phyloP scores from a whole-genome alignment of 2,329 filamentous ascomycete species.

The Beauveria australis region DNA sequence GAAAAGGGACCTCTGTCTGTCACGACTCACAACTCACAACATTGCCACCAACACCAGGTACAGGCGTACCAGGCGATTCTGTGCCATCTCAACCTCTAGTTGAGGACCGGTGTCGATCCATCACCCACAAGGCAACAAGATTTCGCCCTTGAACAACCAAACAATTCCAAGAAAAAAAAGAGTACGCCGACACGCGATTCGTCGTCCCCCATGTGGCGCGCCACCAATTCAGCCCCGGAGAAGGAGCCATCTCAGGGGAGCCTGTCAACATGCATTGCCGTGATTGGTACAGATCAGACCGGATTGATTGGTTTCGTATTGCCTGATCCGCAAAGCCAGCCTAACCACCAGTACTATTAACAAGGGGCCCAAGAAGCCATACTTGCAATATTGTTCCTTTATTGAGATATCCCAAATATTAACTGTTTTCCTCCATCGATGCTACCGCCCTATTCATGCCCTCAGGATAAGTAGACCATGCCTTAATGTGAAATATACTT shows the following conservation, averaged over 20 bases:
- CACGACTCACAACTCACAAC: no score
- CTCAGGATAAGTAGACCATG: no score
- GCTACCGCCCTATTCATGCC: not conserved
- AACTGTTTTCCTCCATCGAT: not conserved
- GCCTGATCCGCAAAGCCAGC: not conserved
- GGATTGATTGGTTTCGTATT: not conserved
- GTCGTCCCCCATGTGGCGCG: not conserved
- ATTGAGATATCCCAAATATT: not conserved
- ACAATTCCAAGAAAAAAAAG: not conserved
- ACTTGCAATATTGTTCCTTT: not conserved
- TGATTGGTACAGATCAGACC: not conserved
- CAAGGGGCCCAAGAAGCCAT: not conserved
- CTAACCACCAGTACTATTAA: not conserved
- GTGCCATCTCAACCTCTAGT: no score
- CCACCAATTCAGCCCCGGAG: not conserved
- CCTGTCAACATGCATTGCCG: not conserved
- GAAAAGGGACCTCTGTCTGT: no score
- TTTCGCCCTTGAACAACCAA: not conserved
- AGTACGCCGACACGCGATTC: not conserved
- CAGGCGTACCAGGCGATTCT: no score
- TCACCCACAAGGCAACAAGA: no score
- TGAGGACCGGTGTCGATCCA: no score
- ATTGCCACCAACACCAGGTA: no score
- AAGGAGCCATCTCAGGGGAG: constrained; percentile 3
- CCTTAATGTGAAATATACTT: no score